phyloP scores from a whole-genome alignment of 192 early-diverging fungal genomes.

The Obelidium mucronatum region DNA sequence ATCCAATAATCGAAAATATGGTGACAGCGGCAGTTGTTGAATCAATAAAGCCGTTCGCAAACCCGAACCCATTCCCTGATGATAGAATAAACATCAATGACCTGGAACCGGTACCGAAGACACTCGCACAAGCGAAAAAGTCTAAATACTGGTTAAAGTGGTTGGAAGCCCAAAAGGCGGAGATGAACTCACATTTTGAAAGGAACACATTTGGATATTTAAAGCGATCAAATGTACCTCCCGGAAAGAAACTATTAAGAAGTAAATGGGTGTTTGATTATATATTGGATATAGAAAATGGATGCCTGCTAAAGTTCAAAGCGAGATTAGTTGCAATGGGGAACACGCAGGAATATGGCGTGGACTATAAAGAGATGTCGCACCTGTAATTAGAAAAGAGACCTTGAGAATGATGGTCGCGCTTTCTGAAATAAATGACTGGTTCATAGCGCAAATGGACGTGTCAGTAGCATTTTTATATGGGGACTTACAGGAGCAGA shows the following conservation, averaged over 20 bases:
- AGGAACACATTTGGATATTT: slow-evolving; percentile 19
- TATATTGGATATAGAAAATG: slow-evolving; percentile 33
- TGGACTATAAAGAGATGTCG: slow-evolving; percentile 48
- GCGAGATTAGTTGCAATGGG: slow-evolving; percentile 46
- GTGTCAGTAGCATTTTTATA: slow-evolving; percentile 15
- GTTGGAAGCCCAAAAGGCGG: too few relatives aligned
- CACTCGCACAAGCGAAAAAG: too few relatives aligned
- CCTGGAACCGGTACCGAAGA: background rate
- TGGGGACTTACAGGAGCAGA: slow-evolving; percentile 15
- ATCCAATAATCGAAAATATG: too few relatives aligned
- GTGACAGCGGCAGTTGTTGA: background rate
- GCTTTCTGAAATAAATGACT: background rate
- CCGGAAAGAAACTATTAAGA: slow-evolving; percentile 27
- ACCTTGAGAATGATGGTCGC: slow-evolving; percentile 23
- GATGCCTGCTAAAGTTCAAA: slow-evolving; percentile 36
- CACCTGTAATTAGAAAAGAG: slow-evolving; percentile 34
- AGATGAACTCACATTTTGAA: slow-evolving; percentile 10
- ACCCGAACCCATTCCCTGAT: too few relatives aligned
- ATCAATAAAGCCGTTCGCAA: background rate
- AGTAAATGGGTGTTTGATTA: slow-evolving; percentile 39
- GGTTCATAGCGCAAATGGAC: background rate
- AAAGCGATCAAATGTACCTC: slow-evolving; percentile 12
- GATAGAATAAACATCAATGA: background rate
- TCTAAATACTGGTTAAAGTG: too few relatives aligned
- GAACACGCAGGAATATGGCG: slow-evolving; percentile 41